phyloP scores from a whole-genome alignment of 2,329 filamentous ascomycete species.

The Paecilomyces dactylethromorphus region DNA sequence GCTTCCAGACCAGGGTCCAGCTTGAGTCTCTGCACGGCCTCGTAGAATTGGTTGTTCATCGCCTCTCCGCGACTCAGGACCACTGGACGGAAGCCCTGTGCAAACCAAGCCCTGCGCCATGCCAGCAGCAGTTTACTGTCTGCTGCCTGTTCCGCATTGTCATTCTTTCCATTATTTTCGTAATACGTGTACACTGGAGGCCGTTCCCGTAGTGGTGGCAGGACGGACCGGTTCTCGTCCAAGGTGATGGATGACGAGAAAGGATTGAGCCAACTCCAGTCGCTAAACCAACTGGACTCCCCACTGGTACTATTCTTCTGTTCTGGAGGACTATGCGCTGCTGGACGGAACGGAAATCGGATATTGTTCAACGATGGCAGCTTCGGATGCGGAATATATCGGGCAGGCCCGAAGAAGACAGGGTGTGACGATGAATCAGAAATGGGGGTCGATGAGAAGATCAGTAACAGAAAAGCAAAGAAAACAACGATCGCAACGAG shows the following conservation, averaged over 20 bases:
- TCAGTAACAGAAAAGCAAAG: slow-evolving; percentile 35
- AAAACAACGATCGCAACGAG: slow-evolving; percentile 38
- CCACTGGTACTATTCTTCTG: slow-evolving; percentile 74
- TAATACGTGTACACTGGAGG: slow-evolving; percentile 88
- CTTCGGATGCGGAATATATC: slow-evolving; percentile 29
- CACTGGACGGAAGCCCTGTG: slow-evolving; percentile 79
- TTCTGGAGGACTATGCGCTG: slow-evolving; percentile 64
- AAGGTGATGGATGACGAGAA: slow-evolving; percentile 76
- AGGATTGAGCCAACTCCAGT: slow-evolving; percentile 85
- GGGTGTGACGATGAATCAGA: slow-evolving; percentile 14
- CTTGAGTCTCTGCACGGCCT: slow-evolving; percentile 55
- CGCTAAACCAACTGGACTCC: slow-evolving; percentile 75
- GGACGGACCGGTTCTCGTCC: slow-evolving; percentile 74
- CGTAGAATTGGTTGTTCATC: slow-evolving; percentile 72
- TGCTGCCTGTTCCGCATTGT: slow-evolving; percentile 59
- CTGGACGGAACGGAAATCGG: slow-evolving; percentile 57
- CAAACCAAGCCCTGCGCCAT: slow-evolving; percentile 94
- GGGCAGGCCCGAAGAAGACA: slow-evolving; percentile 18
- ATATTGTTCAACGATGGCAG: slow-evolving; percentile 48
- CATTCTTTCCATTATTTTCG: slow-evolving; percentile 59
- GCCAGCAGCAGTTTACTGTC: slow-evolving; percentile 74
- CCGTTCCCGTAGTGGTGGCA: slow-evolving; percentile 67
- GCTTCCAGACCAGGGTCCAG: slow-evolving; percentile 57
- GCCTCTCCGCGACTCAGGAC: slow-evolving; percentile 76
- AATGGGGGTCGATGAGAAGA: slow-evolving; percentile 37